phyloP scores from a whole-genome alignment of 495 filamentous ascomycete genomes.

The Penicillium angulare region DNA sequence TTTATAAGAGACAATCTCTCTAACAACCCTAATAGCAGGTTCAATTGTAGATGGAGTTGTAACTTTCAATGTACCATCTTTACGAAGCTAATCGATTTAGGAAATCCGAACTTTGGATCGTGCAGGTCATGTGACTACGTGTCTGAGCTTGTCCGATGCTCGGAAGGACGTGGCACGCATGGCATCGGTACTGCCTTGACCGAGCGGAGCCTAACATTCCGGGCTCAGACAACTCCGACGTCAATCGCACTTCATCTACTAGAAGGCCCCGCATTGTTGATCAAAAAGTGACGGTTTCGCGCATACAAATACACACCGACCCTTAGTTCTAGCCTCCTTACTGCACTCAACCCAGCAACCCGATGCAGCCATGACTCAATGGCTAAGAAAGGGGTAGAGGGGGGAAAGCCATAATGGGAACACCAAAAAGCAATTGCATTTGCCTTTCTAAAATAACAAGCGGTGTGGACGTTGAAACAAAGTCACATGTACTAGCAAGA shows the following conservation, averaged over 20 bases:
- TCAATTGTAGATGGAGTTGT: neutral
- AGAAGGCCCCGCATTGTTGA: conserved; percentile 3
- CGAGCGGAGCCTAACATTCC: conserved; percentile 19
- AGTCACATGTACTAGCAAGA: conserved; percentile 14
- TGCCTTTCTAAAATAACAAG: conserved; percentile 13
- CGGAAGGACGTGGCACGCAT: conserved; percentile 2
- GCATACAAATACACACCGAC: neutral
- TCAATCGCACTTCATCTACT: neutral
- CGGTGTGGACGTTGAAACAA: conserved; percentile 8
- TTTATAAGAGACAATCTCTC: too few species aligned
- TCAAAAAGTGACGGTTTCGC: neutral
- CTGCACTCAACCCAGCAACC: neutral
- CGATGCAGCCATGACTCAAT: neutral
- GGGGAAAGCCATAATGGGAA: neutral
- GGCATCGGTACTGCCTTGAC: conserved; percentile 9
- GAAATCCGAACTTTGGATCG: conserved; percentile 5
- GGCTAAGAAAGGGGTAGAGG: neutral
- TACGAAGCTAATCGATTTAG: neutral
- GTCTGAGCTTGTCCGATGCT: conserved; percentile 2
- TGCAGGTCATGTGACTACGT: conserved; percentile 26
- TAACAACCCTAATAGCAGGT: too few species aligned
- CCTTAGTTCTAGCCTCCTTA: neutral
- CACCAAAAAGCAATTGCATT: conserved; percentile 14
- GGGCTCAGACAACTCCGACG: conserved; percentile 17
- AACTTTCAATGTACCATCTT: neutral